Evolutionary conservation across 2,329 filamentous ascomycete species (phyloP).

Genomic region (Podosphaera xanthii): DNA sequence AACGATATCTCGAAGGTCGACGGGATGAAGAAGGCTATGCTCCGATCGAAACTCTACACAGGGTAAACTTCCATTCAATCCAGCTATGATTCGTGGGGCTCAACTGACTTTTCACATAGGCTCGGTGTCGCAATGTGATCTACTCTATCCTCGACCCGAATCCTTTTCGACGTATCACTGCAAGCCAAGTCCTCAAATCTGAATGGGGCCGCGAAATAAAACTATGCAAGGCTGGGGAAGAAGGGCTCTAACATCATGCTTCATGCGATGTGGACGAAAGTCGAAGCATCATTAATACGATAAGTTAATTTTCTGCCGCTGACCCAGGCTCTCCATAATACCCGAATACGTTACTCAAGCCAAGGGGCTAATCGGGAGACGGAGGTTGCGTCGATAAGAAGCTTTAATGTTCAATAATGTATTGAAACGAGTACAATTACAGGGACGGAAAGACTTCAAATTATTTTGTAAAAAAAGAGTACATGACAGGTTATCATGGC

Average conservation of each 20-base stretch:
- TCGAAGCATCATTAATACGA: background rate
- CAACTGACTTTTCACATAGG: conserved; percentile 26
- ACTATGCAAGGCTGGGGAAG: conserved; percentile 86
- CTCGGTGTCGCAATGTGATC: conserved; percentile 92
- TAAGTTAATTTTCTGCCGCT: background rate
- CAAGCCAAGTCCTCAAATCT: conserved; percentile 88
- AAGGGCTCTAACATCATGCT: conserved; percentile 46
- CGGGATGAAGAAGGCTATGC: conserved; percentile 89
- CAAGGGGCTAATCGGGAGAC: background rate
- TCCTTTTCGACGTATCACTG: conserved; percentile 74
- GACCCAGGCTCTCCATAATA: background rate
- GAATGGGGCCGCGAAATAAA: conserved; percentile 95
- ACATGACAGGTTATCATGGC: background rate
- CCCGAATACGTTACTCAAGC: background rate
- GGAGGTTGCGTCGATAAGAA: background rate
- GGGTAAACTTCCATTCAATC: conserved; percentile 36
- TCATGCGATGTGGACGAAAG: conserved; percentile 39
- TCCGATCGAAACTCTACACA: conserved; percentile 83
- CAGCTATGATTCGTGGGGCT: background rate
- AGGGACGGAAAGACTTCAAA: background rate
- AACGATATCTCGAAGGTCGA: conserved; percentile 76
- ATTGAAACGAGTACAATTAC: too few species aligned
- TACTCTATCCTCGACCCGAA: conserved; percentile 97
- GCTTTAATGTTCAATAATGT: background rate
- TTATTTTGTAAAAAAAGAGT: background rate